Conservation (phyloP, 352 stramenopile genomes). For the Phytophthora fragariae region DNA sequence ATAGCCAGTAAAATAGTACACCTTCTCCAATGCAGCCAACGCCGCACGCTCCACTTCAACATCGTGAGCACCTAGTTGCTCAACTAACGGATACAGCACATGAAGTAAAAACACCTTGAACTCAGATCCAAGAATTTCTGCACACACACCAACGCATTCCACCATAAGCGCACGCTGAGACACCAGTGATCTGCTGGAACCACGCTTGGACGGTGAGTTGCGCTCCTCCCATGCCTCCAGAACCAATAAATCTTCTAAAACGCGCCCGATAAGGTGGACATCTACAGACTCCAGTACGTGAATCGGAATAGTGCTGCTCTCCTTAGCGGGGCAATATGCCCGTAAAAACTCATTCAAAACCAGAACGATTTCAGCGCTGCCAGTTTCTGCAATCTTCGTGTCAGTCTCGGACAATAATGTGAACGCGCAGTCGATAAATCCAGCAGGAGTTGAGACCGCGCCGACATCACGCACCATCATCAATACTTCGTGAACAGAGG, state of each 20-base stretch:
- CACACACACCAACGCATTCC: slow-evolving; percentile 79
- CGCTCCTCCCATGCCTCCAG: slow-evolving; percentile 57
- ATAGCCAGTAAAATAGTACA: slow-evolving; percentile 70
- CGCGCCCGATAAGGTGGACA: slow-evolving; percentile 71
- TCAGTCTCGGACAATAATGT: slow-evolving; percentile 39
- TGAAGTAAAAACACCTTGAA: slow-evolving; percentile 77
- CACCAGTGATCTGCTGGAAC: slow-evolving; percentile 28
- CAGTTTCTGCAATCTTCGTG: slow-evolving; percentile 2
- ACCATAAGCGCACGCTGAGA: slow-evolving; percentile 71
- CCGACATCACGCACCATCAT: slow-evolving; percentile 63
- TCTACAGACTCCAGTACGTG: slow-evolving; percentile 34
- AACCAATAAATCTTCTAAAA: slow-evolving; percentile 78
- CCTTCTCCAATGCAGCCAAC: slow-evolving; percentile 70
- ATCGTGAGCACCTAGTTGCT: slow-evolving; percentile 73
- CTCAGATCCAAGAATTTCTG: slow-evolving; percentile 58
- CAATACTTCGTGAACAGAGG: slow-evolving; percentile 55
- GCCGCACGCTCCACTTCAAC: slow-evolving; percentile 74
- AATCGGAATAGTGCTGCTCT: not conserved
- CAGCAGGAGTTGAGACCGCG: slow-evolving; percentile 51
- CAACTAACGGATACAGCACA: slow-evolving; percentile 83
- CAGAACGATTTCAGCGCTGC: slow-evolving; percentile 55
- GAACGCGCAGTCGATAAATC: slow-evolving; percentile 78
- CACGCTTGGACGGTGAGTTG: not conserved
- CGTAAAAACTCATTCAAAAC: slow-evolving; percentile 75
- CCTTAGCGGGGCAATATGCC: slow-evolving; percentile 28